Base-by-base conservation (phyloP, 106 monocot genomes). In the Phalaenopsis equestris region DNA sequence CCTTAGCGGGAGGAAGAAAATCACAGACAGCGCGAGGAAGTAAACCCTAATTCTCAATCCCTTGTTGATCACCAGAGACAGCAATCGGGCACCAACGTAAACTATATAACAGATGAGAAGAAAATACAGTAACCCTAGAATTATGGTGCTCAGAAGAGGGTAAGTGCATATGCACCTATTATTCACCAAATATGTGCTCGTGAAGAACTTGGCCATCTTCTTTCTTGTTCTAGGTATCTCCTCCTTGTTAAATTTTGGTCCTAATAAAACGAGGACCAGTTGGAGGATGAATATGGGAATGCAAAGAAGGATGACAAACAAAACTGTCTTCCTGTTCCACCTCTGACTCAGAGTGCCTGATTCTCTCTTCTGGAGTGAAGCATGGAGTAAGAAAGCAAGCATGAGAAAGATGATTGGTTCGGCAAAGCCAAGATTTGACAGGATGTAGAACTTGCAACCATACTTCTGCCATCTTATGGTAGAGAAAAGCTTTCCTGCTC, bases 391-490 rank as follows among this genome's bases (percentile, higher is more conserved):
- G 68, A 87, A 87, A 2, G 80, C 83, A 2, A 90, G 85, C 43
- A 90, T 83, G 2, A 95, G 84, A 36, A 90, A 85, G 70, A 92
- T 74, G 48, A 80, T 56, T 2, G 94, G 92, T 76, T 95, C 94
- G 18, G 94, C 85, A 86, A 95, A 92, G 23, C 94, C 94, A 4
- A 95, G 79, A 80, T 90, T 90, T 30, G 90, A 90, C 42, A 92
- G 41, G 30, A 95, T 83, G 79, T 92, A 95, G 56, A 88, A 82
- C 74, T 92, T 87, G 92, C 94, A 95, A 6, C 81, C 58, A 75
- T 55, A 73, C 78, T 70, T 81, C 41, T 90, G 87, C 90, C 86
- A 88, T 87, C 55, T 36, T 18, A 42, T 11, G 65, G 65, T 43
- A n/a, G 83, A 75, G 41, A 92, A 89, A 19, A 87, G 48, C 72